Evolutionary conservation across 345 rosid species (phyloP).

Genomic region (Linum tenue): DNA sequence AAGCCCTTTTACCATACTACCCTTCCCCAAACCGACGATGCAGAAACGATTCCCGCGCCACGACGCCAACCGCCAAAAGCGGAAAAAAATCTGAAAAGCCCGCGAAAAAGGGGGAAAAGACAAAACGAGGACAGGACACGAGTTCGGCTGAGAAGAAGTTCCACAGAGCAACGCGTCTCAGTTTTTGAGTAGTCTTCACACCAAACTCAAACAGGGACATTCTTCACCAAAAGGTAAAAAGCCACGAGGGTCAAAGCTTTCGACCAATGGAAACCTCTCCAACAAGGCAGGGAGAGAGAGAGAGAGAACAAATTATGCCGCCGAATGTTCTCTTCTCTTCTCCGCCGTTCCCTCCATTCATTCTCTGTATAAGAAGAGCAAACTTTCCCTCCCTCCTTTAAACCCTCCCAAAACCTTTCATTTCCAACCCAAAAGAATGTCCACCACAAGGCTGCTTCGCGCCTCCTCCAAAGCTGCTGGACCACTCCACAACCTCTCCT

Average conservation of each 20-base stretch:
- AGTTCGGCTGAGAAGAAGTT: constrained; percentile 19
- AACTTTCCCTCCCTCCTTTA: neutral
- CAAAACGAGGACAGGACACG: constrained; percentile 4
- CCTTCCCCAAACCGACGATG: neutral
- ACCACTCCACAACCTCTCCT: neutral
- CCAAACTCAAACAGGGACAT: no score
- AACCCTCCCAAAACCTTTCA: neutral
- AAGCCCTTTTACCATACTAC: neutral
- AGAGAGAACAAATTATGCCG: neutral
- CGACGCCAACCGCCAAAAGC: neutral
- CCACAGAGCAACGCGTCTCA: constrained; percentile 14
- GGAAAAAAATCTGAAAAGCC: neutral
- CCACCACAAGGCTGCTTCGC: constrained; percentile 31
- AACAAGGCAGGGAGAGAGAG: neutral
- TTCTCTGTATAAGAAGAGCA: neutral
- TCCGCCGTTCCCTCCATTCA: neutral
- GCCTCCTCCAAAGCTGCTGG: constrained; percentile 1
- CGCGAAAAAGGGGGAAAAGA: neutral
- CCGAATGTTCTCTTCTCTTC: no score
- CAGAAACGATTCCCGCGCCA: neutral
- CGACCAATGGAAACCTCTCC: neutral
- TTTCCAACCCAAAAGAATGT: constrained; percentile 17
- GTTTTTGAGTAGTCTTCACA: neutral
- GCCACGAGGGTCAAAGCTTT: neutral
- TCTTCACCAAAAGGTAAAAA: neutral